phyloP scores from a whole-genome alignment of 192 early-diverging fungal genomes.

The Allomyces javanicus region DNA sequence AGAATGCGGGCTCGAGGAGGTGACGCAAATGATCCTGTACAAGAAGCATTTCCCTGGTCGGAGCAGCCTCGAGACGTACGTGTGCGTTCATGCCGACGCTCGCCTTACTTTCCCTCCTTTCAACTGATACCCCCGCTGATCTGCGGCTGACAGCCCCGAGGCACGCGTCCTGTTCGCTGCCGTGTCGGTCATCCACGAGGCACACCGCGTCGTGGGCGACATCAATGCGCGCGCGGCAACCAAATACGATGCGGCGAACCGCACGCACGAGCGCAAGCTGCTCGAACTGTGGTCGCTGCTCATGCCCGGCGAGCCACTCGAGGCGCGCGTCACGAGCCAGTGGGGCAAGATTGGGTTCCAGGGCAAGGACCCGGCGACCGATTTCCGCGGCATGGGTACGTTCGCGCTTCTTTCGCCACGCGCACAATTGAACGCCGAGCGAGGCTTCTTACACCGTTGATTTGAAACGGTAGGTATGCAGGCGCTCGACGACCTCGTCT shows the following conservation, averaged over 20 bases:
- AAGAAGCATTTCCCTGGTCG: constrained; percentile 36
- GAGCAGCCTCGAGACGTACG: constrained; percentile 19
- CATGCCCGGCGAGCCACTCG: constrained; percentile 28
- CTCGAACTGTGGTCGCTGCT: constrained; percentile 40
- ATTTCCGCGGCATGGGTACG: constrained; percentile 68
- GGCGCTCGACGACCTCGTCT: constrained; percentile 48
- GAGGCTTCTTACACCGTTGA: not conserved
- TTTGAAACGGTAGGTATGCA: constrained; percentile 27
- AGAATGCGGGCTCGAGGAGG: constrained; percentile 18
- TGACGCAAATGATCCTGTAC: constrained; percentile 21
- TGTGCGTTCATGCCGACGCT: not conserved
- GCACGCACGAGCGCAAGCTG: constrained; percentile 37
- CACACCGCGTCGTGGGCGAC: constrained; percentile 28
- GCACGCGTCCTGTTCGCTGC: constrained; percentile 27
- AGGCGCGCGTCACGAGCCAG: constrained; percentile 28
- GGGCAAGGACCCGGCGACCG: constrained; percentile 61
- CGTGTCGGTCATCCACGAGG: constrained; percentile 23
- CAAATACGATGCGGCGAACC: constrained; percentile 35
- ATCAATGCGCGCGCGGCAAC: constrained; percentile 39
- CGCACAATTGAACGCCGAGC: not conserved
- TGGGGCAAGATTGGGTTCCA: constrained; percentile 70
- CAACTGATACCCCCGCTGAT: not conserved
- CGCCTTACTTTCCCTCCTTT: not conserved
- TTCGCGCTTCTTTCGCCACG: not conserved
- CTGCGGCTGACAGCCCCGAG: constrained; percentile 15